phyloP scores from a whole-genome alignment of 208 protist species.

The Acanthamoeba royreba region DNA sequence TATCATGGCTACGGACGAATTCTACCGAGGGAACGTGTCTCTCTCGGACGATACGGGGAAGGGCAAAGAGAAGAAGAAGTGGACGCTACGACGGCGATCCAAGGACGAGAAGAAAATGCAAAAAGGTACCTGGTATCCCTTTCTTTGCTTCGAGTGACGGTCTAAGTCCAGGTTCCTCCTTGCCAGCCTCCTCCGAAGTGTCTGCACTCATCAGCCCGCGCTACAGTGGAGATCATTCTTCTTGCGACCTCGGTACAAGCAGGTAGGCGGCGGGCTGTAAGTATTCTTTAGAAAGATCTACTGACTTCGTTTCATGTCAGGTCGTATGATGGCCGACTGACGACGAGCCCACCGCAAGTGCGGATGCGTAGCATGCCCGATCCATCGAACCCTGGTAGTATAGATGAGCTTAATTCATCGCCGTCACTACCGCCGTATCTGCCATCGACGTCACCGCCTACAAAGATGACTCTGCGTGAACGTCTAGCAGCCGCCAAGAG shows the following conservation, averaged over 20 bases:
- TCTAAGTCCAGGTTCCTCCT: not conserved
- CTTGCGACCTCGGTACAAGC: not conserved
- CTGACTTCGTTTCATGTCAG: not conserved
- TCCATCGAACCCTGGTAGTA: not conserved
- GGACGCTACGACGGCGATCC: not conserved
- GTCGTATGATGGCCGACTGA: not conserved
- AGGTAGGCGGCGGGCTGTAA: not conserved
- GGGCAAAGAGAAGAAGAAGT: constrained; percentile 17
- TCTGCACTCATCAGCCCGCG: not conserved
- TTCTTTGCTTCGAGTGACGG: not conserved
- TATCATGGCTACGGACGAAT: not conserved
- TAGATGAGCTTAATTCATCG: not conserved
- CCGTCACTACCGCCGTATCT: not conserved
- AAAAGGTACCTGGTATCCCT: not conserved
- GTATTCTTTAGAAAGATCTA: not conserved
- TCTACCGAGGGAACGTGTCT: not conserved
- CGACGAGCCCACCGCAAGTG: not conserved
- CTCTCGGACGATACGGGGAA: not conserved
- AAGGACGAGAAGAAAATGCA: constrained; percentile 6
- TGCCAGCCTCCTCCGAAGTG: not conserved
- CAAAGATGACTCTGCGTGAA: not conserved
- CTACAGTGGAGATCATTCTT: not conserved
- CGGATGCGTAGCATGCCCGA: not conserved
- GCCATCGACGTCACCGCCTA: not conserved
- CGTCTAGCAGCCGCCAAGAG: not conserved